Evolutionary conservation across 1,139 yeast species (phyloP).

Genomic region (Debaryomyces singareniensis): DNA sequence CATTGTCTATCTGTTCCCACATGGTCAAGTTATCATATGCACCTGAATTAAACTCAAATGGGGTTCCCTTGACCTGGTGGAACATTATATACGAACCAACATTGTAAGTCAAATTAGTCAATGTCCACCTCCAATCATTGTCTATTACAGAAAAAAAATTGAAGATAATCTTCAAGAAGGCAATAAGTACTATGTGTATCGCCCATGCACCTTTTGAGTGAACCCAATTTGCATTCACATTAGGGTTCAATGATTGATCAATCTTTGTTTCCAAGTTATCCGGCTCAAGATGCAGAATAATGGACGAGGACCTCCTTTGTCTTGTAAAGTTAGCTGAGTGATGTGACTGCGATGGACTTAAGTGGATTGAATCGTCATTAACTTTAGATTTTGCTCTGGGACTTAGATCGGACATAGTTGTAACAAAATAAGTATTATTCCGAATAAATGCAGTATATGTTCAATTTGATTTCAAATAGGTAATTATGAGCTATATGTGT

Average conservation of each 20-base stretch:
- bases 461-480: too few species aligned
- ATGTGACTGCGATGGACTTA: constrained; percentile 23
- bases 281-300: constrained; percentile 84
- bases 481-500: too few species aligned
- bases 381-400: constrained; percentile 5
- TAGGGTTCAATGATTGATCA: constrained; percentile 85
- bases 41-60: constrained; percentile 93
- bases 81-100: constrained; percentile 94
- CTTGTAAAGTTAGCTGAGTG: constrained; percentile 26
- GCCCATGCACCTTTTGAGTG: constrained; percentile 95
- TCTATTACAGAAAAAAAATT: constrained; percentile 66
- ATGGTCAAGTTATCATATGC: constrained; percentile 93
- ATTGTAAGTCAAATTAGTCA: constrained; percentile 84
- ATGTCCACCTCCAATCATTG: constrained; percentile 87
- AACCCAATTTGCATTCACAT: constrained; percentile 94
- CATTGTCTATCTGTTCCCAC: constrained; percentile 99
- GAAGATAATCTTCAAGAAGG: constrained; percentile 65
- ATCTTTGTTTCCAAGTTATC: constrained; percentile 88
- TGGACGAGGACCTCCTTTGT: constrained; percentile 42
- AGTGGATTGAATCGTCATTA: constrained; percentile 11
- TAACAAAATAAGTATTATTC: too few species aligned
- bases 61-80: constrained; percentile 94
- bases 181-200: constrained; percentile 78
- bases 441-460: too few species aligned
- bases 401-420: constrained; percentile 4